A percentile compares a stretch with the other conserved stretches of the same genome.
phyloP scores from a whole-genome alignment of 108 stramenopile genomes.

The Cyclotella kingstonii region DNA sequence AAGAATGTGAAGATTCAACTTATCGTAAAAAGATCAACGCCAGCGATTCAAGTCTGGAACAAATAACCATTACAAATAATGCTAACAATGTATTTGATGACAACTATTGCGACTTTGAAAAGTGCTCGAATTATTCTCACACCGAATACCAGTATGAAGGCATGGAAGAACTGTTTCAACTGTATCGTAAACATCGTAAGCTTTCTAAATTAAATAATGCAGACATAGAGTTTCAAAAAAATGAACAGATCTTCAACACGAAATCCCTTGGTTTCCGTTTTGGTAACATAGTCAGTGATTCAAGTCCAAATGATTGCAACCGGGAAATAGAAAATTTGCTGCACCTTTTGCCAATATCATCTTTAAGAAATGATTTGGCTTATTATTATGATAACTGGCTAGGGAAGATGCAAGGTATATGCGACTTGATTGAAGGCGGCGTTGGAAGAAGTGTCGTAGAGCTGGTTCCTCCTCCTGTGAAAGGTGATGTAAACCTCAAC shows the following conservation, averaged over 20 bases:
- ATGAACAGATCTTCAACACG: slow-evolving; percentile 10
- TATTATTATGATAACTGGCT: slow-evolving; percentile 60
- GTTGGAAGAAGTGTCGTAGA: slow-evolving; percentile 61
- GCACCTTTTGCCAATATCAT: slow-evolving; percentile 51
- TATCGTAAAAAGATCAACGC: not conserved
- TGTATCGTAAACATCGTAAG: slow-evolving; percentile 45
- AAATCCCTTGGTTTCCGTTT: slow-evolving; percentile 18
- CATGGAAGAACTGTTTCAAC: slow-evolving; percentile 51
- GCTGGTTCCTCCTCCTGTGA: slow-evolving; percentile 54
- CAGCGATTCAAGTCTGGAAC: no score
- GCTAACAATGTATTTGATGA: not conserved
- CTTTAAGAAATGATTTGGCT: slow-evolving; percentile 53
- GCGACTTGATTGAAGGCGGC: slow-evolving; percentile 45
- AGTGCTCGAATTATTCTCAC: not conserved
- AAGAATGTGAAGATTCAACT: not conserved
- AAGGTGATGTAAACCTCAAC: not conserved
- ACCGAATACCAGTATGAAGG: slow-evolving; percentile 39
- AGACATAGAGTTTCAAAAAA: not conserved
- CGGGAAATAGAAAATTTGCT: slow-evolving; percentile 32
- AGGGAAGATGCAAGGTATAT: slow-evolving; percentile 27
- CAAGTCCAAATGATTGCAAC: slow-evolving; percentile 26
- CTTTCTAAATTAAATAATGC: slow-evolving; percentile 7
- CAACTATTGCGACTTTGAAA: not conserved
- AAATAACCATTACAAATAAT: not conserved
- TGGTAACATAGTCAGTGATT: slow-evolving; percentile 19